These are phyloP conservation scores for Argentina anserina DNA, from an alignment of 306 rosid species.

Conservation along the genomic window DNA sequence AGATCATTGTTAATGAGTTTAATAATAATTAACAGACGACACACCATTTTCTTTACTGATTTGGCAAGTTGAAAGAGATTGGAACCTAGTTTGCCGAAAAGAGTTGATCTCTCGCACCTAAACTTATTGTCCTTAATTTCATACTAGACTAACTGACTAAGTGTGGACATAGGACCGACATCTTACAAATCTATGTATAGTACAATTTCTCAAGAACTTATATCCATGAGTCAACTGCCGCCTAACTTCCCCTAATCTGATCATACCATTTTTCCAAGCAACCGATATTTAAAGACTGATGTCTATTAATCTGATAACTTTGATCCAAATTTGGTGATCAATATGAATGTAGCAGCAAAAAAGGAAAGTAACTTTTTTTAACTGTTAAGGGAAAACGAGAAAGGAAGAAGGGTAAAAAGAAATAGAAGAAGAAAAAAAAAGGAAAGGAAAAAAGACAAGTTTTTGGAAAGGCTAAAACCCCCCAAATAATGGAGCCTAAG, in stretches of 20 bases:
- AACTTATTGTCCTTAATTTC: neutral
- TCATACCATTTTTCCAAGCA: neutral
- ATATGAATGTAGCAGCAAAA: neutral
- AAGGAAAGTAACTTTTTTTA: no score
- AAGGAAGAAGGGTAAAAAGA: neutral
- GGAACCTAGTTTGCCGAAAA: neutral
- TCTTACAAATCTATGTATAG: no score
- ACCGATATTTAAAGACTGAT: neutral
- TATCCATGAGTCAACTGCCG: neutral
- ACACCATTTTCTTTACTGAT: neutral
- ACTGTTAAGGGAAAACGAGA: neutral
- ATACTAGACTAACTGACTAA: neutral
- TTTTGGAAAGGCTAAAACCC: slow-evolving; percentile 20
- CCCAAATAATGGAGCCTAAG: slow-evolving; percentile 54
- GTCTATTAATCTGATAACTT: neutral
- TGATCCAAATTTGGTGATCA: neutral
- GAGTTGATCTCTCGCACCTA: neutral
- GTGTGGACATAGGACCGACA: neutral
- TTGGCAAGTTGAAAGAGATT: neutral
- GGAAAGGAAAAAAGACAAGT: slow-evolving; percentile 28
- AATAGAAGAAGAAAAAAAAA: neutral
- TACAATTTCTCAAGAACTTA: neutral
- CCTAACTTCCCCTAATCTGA: neutral
- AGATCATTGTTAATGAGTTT: neutral
- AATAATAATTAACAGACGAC: no score